Evolutionary conservation across 2,329 filamentous ascomycete genomes (phyloP).

Genomic region (Aureobasidium sp.): DNA sequence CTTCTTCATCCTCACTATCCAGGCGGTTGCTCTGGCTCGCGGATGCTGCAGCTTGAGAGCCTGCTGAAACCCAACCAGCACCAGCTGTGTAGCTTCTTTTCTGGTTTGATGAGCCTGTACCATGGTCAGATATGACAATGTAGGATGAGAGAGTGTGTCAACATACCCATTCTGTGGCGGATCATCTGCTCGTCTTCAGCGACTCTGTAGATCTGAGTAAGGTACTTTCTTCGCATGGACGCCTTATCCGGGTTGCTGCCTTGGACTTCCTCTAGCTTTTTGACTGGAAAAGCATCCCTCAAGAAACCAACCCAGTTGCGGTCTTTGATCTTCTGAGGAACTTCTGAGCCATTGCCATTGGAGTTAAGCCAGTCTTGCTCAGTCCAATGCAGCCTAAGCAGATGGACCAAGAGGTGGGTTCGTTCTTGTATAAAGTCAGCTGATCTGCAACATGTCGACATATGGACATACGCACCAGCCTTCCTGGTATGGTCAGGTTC

Average conservation of each 20-base stretch:
- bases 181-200: conserved; percentile 5
- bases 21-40: neutral
- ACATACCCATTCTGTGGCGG: conserved; percentile 1
- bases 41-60: neutral
- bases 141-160: neutral
- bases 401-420: conserved; percentile 8
- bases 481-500: conserved; percentile 68
- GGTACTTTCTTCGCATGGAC: neutral
- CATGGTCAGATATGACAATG: neutral
- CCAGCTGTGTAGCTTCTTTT: conserved; percentile 1
- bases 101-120: neutral
- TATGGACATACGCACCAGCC: conserved; percentile 38
- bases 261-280: conserved; percentile 4
- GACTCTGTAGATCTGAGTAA: conserved; percentile 9
- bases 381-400: conserved; percentile 12
- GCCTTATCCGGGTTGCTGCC: conserved; percentile 6
- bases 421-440: conserved; percentile 1
- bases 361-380: conserved; percentile 2
- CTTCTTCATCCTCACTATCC: conserved; percentile 1
- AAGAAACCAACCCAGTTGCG: conserved; percentile 9
- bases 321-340: conserved; percentile 2
- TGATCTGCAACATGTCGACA: neutral
- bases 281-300: conserved; percentile 5
- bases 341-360: conserved; percentile 5
- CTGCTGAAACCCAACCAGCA: conserved; percentile 2